Conservation (phyloP, 176 grass and related monocot genomes). For the Hordeum marinum region DNA sequence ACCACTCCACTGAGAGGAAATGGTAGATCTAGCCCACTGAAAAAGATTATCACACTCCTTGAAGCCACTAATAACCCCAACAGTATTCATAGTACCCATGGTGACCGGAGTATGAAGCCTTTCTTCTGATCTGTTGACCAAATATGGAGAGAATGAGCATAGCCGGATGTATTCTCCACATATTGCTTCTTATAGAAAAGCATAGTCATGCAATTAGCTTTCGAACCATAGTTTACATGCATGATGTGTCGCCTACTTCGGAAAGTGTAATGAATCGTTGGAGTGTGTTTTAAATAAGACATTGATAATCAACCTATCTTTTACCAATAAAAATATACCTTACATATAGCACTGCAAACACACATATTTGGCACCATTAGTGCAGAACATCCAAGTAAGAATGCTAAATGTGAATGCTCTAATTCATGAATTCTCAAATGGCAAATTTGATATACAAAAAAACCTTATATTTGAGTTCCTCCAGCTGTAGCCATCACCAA, state of each 20-base stretch:
- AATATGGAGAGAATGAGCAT: neutral
- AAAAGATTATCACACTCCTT: neutral
- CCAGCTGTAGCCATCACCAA: neutral
- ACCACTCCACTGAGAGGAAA: rapidly evolving
- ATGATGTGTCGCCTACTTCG: neutral
- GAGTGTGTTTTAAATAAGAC: neutral
- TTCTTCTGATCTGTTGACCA: neutral
- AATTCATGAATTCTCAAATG: neutral
- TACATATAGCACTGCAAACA: neutral
- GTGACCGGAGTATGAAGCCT: neutral
- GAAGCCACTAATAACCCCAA: neutral
- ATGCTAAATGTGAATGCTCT: neutral
- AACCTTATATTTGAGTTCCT: neutral
- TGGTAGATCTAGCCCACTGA: neutral
- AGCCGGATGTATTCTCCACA: neutral
- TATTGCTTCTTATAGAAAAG: neutral
- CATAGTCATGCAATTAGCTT: neutral
- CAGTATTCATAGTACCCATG: neutral
- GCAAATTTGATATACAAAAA: neutral
- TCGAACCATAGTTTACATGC: neutral
- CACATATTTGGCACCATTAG: neutral
- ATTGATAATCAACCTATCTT: neutral
- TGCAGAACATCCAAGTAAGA: neutral
- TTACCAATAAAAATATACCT: neutral
- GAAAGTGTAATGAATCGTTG: neutral